Evolutionary conservation across 1,139 yeast species (phyloP), one percentile per base, ranked within the genome.

Genomic region (Ogataea hybrid): DNA sequence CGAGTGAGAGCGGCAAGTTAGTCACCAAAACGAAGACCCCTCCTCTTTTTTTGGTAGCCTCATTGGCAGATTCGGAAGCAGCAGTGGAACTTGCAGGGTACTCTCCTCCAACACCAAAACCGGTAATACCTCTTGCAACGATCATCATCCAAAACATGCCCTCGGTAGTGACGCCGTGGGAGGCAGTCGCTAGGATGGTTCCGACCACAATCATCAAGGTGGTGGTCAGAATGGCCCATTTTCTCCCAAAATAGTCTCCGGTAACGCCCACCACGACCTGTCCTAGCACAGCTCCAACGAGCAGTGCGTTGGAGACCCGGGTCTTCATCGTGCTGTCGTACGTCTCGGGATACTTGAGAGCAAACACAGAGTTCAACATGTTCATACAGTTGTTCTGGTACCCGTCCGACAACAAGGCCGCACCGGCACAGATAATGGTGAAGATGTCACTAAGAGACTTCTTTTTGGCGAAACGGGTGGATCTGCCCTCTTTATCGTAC

Each of bases 1-100:
- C 92, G 37, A 84, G 70, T 4, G 86, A 70, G 35, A 84, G 65
- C 3, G 92, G 92, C 37, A 84, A 67, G 59, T 84, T 84, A 7
- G 92, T 84, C 16, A 79, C 83, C 59, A 84, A 53, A 34, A 77
- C 72, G 54, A 84, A 81, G 4, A 75, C 71, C 25, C 80, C 74
- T 37, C 90, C 89, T 59, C 90, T 71, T 54, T 73, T 71, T 54
- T 70, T 77, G 35, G 73, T 70, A 2, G 79, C 69, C 48, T 77
- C 80, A 51, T 77, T 75, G 2, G 79, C 79, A 23, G 80, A 77
- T 54, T 75, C 80, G 32, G 71, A 69, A 1, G 79, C 79, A 17
- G 75, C 63, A 4, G 74, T 73, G 1, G 79, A 72, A 29, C 75
- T 70, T 9, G 77, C 71, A 1, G 80, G 80, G 59, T 83, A 81